Evolutionary conservation across 441 rosid genomes (phyloP).

Genomic region (Viola pubescens): DNA sequence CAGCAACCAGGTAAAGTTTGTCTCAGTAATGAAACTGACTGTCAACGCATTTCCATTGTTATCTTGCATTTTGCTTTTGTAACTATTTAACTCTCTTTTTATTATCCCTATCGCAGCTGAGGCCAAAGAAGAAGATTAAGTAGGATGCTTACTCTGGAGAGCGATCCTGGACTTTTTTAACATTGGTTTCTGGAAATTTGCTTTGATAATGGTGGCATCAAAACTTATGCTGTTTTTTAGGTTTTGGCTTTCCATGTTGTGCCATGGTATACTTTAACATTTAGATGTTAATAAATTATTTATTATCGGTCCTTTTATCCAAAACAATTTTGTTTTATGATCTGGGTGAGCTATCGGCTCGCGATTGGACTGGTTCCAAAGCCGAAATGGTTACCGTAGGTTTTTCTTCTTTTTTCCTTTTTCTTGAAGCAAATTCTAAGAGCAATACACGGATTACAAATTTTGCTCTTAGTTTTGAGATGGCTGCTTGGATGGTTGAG

Average conservation of each 20-base stretch:
- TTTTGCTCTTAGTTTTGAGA: no score
- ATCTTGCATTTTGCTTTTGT: neutral
- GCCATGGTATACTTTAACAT: no score
- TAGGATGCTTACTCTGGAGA: conserved; percentile 16
- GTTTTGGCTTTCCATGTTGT: neutral
- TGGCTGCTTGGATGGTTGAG: no score
- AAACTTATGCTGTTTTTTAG: neutral
- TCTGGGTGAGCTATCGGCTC: no score
- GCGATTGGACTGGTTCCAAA: no score
- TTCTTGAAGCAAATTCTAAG: no score
- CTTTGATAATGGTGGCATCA: neutral
- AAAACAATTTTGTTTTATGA: no score
- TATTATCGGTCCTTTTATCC: no score
- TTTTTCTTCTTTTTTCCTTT: no score
- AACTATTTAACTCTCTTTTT: neutral
- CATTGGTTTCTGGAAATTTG: conserved; percentile 7
- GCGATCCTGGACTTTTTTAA: conserved; percentile 3
- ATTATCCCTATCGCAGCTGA: conserved; percentile 33
- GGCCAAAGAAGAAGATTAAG: conserved; percentile 73
- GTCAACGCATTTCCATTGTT: neutral
- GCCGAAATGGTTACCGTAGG: no score
- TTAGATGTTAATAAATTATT: no score
- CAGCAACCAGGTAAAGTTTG: conserved; percentile 48
- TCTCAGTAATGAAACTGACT: neutral
- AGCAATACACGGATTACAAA: no score